Evolutionary conservation across 2,329 filamentous ascomycete species (phyloP).

Genomic region (Pestalotiopsis sp.): DNA sequence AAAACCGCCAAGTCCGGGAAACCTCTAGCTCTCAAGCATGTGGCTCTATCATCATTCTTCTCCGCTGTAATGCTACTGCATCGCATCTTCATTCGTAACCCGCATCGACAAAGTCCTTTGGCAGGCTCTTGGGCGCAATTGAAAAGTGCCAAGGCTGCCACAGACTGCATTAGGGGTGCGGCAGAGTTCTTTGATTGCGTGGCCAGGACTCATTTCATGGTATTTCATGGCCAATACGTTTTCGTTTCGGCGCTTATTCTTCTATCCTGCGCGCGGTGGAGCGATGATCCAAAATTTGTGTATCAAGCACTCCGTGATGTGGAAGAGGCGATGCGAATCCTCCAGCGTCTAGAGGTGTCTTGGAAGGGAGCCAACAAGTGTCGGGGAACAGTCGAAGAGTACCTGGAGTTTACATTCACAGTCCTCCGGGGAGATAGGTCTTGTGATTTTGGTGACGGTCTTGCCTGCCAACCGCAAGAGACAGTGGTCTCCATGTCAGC

Average conservation of each 20-base stretch:
- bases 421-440: background rate
- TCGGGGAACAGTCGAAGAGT: conserved; percentile 5
- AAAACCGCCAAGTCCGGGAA: background rate
- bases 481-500: background rate
- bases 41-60: conserved; percentile 5
- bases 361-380: conserved; percentile 7
- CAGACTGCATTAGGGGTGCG: conserved; percentile 1
- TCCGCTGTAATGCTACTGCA: conserved; percentile 2
- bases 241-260: conserved; percentile 2
- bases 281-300: conserved; percentile 4
- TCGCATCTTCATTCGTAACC: background rate
- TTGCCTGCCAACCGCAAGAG: background rate
- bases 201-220: conserved; percentile 1
- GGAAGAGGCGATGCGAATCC: background rate
- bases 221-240: conserved; percentile 6
- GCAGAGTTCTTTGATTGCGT: conserved; percentile 1
- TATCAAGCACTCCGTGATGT: conserved; percentile 1
- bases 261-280: background rate
- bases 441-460: background rate
- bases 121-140: background rate
- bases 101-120: background rate
- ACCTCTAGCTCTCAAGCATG: background rate
- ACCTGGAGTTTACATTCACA: conserved; percentile 4
- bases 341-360: background rate
- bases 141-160: conserved; percentile 7